Evolutionary conservation across 768 basidiomycete genomes (phyloP), one percentile per base, ranked within the genome.

Genomic region (Calocera cornea): DNA sequence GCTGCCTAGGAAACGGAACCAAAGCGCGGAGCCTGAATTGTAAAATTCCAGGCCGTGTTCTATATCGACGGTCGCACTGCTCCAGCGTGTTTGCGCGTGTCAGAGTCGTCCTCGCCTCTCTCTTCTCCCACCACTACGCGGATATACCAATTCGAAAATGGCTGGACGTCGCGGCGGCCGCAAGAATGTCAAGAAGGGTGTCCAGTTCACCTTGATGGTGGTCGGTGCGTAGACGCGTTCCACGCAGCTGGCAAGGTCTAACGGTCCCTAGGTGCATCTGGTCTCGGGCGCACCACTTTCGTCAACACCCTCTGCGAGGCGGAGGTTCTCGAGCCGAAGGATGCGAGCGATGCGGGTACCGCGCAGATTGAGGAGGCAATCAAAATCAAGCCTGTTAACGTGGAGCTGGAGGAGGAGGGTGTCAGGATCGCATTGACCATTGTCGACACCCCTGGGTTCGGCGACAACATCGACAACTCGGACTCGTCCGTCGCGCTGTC

Each of bases 251-350:
- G 33, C 65, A 3, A 17, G 0, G 47, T 67, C 50, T 27, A 1
- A 14, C 24, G 0, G 68, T 19, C 34, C 33, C 31, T 72, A 97
- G 95, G 95, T 81, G 90, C 94, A 68, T 97, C 94, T 78, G 95
- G 95, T 50, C 95, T 94, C 65, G 94, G 94, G 69, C 90, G 94
- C 67, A 98, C 95, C 68, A 99, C 95, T 67, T 98, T 99, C 74
- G 93, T 99, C 76, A 99, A 99, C 83, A 99, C 97, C 64, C 90
- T 99, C 68, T 95, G 94, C 82, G 95, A 99, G 81, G 88, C 89
- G 38, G 90, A 94, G 72, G 92, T 97, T 24, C 81, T 97, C 64
- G 75, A 83, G 2, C 95, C 97, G 83, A 93, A 94, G 78, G 81
- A 90, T 64, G 86, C 84, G 68, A 90, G 92, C 75, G 83, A 83